Evolutionary conservation across 2,329 filamentous ascomycete genomes (phyloP).

Genomic region (Colletotrichum godetiae): DNA sequence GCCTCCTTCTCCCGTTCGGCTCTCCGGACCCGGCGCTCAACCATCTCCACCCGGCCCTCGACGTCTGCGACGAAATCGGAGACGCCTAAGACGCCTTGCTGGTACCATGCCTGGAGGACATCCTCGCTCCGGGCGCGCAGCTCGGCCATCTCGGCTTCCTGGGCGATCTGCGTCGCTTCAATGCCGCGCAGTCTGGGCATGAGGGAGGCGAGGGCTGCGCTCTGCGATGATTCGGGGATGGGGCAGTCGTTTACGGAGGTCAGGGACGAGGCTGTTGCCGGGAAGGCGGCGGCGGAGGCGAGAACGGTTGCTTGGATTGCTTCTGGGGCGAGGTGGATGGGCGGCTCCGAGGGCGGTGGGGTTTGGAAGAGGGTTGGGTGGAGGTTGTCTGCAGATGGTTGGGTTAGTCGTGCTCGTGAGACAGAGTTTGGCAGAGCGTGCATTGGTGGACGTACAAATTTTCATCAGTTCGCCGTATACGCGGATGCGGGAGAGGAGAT

Average conservation of each 20-base stretch:
- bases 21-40: conserved; percentile 74
- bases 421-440: too few relatives aligned
- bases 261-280: conserved; percentile 66
- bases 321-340: conserved; percentile 62
- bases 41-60: conserved; percentile 73
- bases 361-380: conserved; percentile 67
- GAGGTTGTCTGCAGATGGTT: conserved; percentile 56
- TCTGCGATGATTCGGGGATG: conserved; percentile 65
- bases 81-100: conserved; percentile 74
- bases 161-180: conserved; percentile 69
- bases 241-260: conserved; percentile 67
- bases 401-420: not conserved
- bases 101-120: conserved; percentile 78
- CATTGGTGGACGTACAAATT: conserved; percentile 60
- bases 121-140: conserved; percentile 72
- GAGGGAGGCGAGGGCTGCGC: conserved; percentile 67
- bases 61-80: conserved; percentile 78
- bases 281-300: conserved; percentile 65
- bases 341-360: conserved; percentile 57
- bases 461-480: conserved; percentile 70
- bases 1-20: conserved; percentile 69
- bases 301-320: conserved; percentile 67
- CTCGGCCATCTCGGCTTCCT: conserved; percentile 71
- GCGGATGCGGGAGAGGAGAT: conserved; percentile 61
- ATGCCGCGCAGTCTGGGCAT: conserved; percentile 71